Evolutionary conservation across 2,329 filamentous ascomycete species (phyloP), one percentile per base, ranked within the genome.

Genomic region (Sphaerulina populicola): DNA sequence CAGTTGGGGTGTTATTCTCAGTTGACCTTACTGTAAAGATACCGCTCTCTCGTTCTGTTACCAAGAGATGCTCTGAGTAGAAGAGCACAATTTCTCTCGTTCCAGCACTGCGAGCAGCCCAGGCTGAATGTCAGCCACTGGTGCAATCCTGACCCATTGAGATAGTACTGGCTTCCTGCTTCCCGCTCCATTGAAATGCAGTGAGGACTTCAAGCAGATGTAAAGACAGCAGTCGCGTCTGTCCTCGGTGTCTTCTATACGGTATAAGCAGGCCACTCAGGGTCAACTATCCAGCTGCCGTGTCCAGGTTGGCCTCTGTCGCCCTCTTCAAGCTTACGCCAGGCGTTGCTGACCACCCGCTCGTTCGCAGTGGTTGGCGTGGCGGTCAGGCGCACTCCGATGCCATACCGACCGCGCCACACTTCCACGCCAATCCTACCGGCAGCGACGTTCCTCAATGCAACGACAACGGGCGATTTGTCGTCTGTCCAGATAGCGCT

Each of bases 401-500:
- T 68, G 1, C 64, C 68, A 18, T 58, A 40, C 42, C 57, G 50
- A 1, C 67, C 67, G 9, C 66, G 58, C 59, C 60, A 65, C 8
- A 67, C 60, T 42, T 66, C 66, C 38, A 68, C 64, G 6, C 60
- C 61, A n/a, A 72, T 67, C 31, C 66, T 65, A 14, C 66, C 71
- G 18, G 61, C 63, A 43, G 58, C 62, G n/a, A 69, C 64, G 51
- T 67, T 69, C 21, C 63, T 60, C 42, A 73, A 52, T 2, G 68
- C 65, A 21, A 69, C 60, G 6, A 62, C 64, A 43, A 69, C 57
- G 0, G 71, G 69, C 14, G 64, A 68, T 38, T 61, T 49, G 27
- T 70, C 65, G 50, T 71, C 67, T 29, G 63, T 60, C 70, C 70
- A 73, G 6, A 72, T 65, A 7, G 56, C 61, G 39, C 57, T 61